Conservation (phyloP, 2,329 filamentous ascomycete species). For the Aspergillus sp. region DNA sequence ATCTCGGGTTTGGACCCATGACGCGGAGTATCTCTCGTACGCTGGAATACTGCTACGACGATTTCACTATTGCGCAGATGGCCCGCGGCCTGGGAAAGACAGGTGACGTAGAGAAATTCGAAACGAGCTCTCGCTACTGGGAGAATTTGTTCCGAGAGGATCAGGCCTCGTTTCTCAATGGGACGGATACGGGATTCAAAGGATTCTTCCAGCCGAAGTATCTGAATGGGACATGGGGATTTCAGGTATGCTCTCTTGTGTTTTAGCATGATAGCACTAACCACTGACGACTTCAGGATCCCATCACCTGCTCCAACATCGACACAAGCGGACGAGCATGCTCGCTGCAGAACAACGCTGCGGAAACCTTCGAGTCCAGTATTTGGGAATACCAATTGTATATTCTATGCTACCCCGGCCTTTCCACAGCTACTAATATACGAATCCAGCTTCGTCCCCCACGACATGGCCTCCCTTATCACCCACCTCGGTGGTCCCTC, state of each 20-base stretch:
- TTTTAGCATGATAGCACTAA: not conserved
- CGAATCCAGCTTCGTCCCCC: constrained; percentile 57
- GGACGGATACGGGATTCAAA: too few relatives aligned
- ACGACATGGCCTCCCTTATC: constrained; percentile 56
- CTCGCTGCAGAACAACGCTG: constrained; percentile 33
- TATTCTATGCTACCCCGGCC: constrained; percentile 37
- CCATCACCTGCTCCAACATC: constrained; percentile 57
- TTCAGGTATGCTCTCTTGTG: constrained; percentile 45
- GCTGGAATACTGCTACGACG: constrained; percentile 74
- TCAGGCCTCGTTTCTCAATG: constrained; percentile 58
- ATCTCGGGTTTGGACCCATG: constrained; percentile 64
- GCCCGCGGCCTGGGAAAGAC: constrained; percentile 57
- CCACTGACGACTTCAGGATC: constrained; percentile 47
- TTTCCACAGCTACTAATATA: constrained; percentile 40
- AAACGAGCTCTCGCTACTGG: constrained; percentile 63
- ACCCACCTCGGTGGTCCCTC: constrained; percentile 58
- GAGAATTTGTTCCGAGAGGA: constrained; percentile 64
- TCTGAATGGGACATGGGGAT: constrained; percentile 42
- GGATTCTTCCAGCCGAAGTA: too few relatives aligned
- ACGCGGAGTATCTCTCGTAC: constrained; percentile 71
- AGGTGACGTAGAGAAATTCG: constrained; percentile 59
- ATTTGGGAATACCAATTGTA: constrained; percentile 46
- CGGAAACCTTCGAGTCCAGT: constrained; percentile 36
- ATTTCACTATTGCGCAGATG: constrained; percentile 66
- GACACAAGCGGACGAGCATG: constrained; percentile 42